phyloP scores from a whole-genome alignment of 805 yeast species.

The Starmerella kuoi region DNA sequence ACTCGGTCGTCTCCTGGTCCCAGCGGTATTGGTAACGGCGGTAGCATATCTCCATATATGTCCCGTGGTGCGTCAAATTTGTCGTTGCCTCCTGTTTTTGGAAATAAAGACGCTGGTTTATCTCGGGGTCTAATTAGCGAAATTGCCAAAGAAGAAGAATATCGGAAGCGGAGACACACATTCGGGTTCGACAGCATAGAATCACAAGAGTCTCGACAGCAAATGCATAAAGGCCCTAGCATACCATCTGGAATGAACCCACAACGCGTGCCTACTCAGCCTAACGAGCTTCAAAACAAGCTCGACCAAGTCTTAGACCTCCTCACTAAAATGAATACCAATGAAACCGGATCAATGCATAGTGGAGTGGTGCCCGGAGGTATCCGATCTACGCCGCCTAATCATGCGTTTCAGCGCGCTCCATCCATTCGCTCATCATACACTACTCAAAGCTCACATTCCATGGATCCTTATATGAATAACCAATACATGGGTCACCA shows the following conservation, averaged over 20 bases:
- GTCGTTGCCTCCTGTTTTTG: conserved; percentile 24
- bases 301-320: conserved; percentile 28
- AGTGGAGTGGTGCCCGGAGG: too few relatives aligned
- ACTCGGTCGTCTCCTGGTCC: background rate
- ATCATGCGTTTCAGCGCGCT: conserved; percentile 5
- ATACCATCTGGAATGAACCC: too few relatives aligned
- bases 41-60: too few relatives aligned
- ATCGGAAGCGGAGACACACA: conserved; percentile 25
- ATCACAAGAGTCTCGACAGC: too few relatives aligned
- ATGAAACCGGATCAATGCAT: too few relatives aligned
- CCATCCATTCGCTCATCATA: conserved; percentile 5
- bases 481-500: too few relatives aligned
- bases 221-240: too few relatives aligned
- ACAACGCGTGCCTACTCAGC: too few relatives aligned
- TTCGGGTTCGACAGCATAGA: conserved; percentile 8
- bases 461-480: background rate
- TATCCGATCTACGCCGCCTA: too few relatives aligned
- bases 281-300: conserved; percentile 25
- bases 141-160: conserved; percentile 32
- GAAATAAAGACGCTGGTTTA: conserved; percentile 11
- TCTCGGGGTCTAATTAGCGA: conserved; percentile 32
- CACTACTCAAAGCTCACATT: background rate
- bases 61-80: background rate
- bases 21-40: too few relatives aligned
- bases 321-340: conserved; percentile 27